phyloP scores from a whole-genome alignment of 225 moss, liverwort and hornwort genomes.

The Bryum argenteum region DNA sequence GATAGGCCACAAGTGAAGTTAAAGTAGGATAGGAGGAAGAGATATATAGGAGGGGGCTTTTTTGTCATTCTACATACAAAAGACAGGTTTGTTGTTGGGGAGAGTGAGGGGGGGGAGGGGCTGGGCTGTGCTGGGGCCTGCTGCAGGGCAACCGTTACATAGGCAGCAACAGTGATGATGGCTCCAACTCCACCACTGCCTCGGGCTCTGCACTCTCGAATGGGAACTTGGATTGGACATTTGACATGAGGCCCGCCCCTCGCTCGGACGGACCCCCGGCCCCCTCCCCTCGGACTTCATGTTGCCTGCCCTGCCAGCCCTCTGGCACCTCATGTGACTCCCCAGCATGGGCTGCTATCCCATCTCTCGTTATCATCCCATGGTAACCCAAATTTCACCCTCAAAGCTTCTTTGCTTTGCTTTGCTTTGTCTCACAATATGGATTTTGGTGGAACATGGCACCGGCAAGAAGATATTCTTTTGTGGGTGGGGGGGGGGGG shows the following conservation, averaged over 20 bases:
- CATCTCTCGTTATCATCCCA: background rate
- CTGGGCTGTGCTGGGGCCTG: background rate
- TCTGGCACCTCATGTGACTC: conserved; percentile 8
- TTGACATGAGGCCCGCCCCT: background rate
- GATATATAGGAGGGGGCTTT: background rate
- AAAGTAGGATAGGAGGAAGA: background rate
- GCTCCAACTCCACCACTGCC: background rate
- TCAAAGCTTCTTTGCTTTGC: no score
- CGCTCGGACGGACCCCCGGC: no score
- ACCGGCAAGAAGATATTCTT: no score
- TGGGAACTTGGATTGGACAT: conserved; percentile 3
- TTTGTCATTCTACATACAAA: background rate
- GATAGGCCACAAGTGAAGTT: background rate
- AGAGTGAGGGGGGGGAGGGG: background rate
- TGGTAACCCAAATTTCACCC: background rate
- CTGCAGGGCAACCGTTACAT: conserved; percentile 3
- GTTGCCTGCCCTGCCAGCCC: background rate
- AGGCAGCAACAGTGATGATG: background rate
- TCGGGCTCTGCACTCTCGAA: background rate
- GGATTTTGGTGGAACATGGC: no score
- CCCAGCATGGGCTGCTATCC: conserved; percentile 3
- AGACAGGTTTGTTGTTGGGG: background rate
- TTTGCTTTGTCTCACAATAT: no score
- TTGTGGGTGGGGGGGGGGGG: no score
- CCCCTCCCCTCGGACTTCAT: no score